Percentiles rank a stretch among this genome's conserved stretches.
Conservation (phyloP, 345 rosid genomes). For the Boechera retrofracta region DNA sequence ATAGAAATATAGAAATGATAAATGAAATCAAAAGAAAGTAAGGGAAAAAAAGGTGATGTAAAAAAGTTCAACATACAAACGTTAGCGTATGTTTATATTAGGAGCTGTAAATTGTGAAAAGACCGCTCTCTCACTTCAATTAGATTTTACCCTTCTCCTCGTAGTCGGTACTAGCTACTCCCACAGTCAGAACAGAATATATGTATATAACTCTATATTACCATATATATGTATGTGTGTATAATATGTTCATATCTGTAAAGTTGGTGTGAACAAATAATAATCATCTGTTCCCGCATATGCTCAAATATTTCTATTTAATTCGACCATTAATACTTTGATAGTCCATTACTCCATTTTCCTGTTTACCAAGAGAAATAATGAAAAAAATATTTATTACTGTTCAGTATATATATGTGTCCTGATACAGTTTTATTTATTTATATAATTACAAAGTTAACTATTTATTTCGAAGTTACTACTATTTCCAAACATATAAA, state of each 20-base stretch:
- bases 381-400: constrained; percentile 1
- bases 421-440: constrained; percentile 16
- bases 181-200: constrained; percentile 13
- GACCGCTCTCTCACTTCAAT: constrained; percentile 58
- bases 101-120: constrained; percentile 45
- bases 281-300: constrained; percentile 31
- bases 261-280: constrained; percentile 22
- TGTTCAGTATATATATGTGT: constrained; percentile 20
- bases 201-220: not conserved
- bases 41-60: not conserved
- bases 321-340: constrained; percentile 30
- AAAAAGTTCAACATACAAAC: constrained; percentile 39
- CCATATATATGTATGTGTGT: not conserved
- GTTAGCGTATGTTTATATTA: constrained; percentile 36
- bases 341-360: constrained; percentile 37
- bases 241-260: constrained; percentile 12
- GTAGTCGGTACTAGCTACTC: constrained; percentile 27
- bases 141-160: constrained; percentile 34
- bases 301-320: constrained; percentile 32
- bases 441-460: constrained; percentile 5
- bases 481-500: constrained; percentile 30
- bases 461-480: constrained; percentile 15
- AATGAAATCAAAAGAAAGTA: not conserved
- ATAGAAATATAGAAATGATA: not conserved
- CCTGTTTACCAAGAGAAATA: constrained; percentile 25